phyloP scores from a whole-genome alignment of 371 early-diverging fungal species.

The Chytridiales sp. region DNA sequence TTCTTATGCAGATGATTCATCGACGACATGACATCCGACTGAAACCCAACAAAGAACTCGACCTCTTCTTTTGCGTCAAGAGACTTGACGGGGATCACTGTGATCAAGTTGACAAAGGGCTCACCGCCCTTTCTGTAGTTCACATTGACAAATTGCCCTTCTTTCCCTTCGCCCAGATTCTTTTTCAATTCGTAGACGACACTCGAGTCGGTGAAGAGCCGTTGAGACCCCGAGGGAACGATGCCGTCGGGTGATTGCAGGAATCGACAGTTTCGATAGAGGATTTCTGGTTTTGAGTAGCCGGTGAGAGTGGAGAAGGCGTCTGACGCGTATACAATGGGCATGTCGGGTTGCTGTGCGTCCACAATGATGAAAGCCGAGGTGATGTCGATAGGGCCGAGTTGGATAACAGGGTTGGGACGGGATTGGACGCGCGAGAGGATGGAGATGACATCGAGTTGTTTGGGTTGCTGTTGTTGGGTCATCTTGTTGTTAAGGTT shows the following conservation, averaged over 20 bases:
- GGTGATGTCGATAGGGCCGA: constrained; percentile 71
- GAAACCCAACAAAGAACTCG: constrained; percentile 57
- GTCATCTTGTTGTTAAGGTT: no score
- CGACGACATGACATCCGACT: constrained; percentile 60
- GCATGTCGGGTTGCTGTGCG: constrained; percentile 14
- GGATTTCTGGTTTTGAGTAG: constrained; percentile 47
- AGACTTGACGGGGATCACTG: constrained; percentile 55
- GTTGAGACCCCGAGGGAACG: background rate
- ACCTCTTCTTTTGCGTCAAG: constrained; percentile 42
- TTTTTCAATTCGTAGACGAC: constrained; percentile 49
- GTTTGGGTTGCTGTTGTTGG: no score
- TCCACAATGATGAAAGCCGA: constrained; percentile 60
- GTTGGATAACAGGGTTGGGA: constrained; percentile 50
- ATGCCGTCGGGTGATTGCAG: constrained; percentile 33
- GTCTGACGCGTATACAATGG: constrained; percentile 47
- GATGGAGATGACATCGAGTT: no score
- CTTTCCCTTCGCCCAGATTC: constrained; percentile 41
- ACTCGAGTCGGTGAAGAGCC: constrained; percentile 51
- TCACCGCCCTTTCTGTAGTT: constrained; percentile 60
- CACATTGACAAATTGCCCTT: constrained; percentile 52
- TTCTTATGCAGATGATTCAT: constrained; percentile 42
- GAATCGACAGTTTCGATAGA: constrained; percentile 67
- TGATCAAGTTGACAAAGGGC: constrained; percentile 54
- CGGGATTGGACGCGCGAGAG: constrained; percentile 49
- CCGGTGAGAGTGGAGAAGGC: constrained; percentile 49